Base-by-base conservation (phyloP, 768 basidiomycete species). In the Lactarius sp. region DNA sequence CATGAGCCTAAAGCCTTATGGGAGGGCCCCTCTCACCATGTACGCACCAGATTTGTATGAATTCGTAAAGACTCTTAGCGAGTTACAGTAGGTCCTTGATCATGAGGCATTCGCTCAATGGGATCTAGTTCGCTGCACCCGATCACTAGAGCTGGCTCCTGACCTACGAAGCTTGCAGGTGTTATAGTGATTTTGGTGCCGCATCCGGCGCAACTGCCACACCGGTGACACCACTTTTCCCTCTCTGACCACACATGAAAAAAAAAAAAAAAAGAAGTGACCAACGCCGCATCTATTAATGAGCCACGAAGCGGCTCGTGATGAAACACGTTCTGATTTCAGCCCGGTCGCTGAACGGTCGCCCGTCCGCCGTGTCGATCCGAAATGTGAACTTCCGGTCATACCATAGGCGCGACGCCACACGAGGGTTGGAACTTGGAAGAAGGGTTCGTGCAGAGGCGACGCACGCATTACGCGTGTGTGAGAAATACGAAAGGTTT, bases 381-480 rank as follows among this genome's bases (percentile, higher is more conserved):
- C 46, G 52, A 55, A 53, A 46, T 36, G 31, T 39, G 53, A 39
- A 39, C 46, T 47, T 47, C 53, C n/a, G n/a, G n/a, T n/a, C n/a
- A n/a, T n/a, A n/a, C n/a, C n/a, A n/a, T n/a, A 10, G 14, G 37
- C 27, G 12, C 13, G n/a, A 60, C 51, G 51, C 59, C 59, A 36
- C 59, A 53, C 51, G 33, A 51, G 52, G 51, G 22, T 31, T 33
- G 27, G 8, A 41, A 41, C 10, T 8, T 10, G 36, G 36, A 37
- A 37, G 4, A 37, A 10, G 18, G 16, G 18, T 44, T 44, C 7
- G 42, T 18, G 42, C 27, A 27, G 7, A 44, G 6, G 18, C 6
- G 5, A 16, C 46, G 46, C 46, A 4, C 42, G 6, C 42, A 44
- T 3, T 18, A 47, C 4, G 46, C 20, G 22, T 46, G 14, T 31